Base-by-base conservation (phyloP, 495 filamentous ascomycete genomes). In the Penicillium longicatenatum region DNA sequence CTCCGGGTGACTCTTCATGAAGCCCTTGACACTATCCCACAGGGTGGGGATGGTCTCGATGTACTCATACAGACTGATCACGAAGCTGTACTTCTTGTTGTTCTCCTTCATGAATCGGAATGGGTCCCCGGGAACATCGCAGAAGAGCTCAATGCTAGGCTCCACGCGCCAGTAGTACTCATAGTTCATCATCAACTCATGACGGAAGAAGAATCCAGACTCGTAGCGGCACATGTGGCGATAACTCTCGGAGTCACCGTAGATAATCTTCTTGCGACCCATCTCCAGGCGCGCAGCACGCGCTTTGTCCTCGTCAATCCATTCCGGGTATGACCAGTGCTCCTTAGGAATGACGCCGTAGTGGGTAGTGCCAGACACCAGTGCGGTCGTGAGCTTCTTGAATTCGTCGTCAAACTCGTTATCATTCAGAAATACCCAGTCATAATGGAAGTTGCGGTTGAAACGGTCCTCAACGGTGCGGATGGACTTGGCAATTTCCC, bases 371-470 rank as follows among this genome's bases (percentile, higher is more conserved):
- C 94, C 94, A 16, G 92, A 97, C n/a, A 92, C 87, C 33, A 98
- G 80, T 5, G 90, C 84, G 11, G 85, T 86, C 16, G 94, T 98
- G 54, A 98, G 82, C 66, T 89, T 92, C 75, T 91, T 98, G 78
- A 98, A 98, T 11, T 84, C 83, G 1, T 90, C 87, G 63, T 96
- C 89, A 64, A 98, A 98, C 2, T 91, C 89, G 68, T 91, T 83
- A 69, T 98, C 94, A 72, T 98, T 98, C 60, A 98, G 73, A 78
- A 98, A 98, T 26, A 98, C 95, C 94, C 94, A 98, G 68, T 98
- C 94, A 72, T 98, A 98, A 77, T 97, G 87, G 73, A 88, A 98
- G 50, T 92, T 88, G 62, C 86, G 84, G 75, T 98, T 98, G 85
- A 98, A 98, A 61, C 94, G 89, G 70, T 98, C 94, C 75, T 98